Base-by-base conservation (phyloP, 306 rosid species). In the Ceratonia siliqua region DNA sequence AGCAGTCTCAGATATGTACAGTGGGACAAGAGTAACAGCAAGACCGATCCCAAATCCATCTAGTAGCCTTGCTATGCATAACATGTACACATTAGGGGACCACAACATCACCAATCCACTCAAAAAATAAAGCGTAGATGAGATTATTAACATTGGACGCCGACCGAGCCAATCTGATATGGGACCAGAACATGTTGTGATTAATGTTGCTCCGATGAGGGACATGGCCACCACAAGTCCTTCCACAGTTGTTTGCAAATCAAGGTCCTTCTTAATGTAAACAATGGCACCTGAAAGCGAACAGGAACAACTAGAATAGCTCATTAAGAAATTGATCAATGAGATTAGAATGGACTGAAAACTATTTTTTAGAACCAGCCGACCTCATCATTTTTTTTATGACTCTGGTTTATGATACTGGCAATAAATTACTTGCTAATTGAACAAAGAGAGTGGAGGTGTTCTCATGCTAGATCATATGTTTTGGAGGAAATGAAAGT, bases 31-130 rank as follows among this genome's bases (percentile, higher is more conserved):
- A 32, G 91, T 87, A 49, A 87, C 91, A 35, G 91, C 87, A 64
- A 87, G 87, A 74, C 91, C 91, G 48, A 87, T 74, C 59, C 91
- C 91, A 62, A 87, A 87, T 54, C 91, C 91, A 71, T 84, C 91
- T 22, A 87, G 52, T 22, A 87, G 80, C 82, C 91, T 80, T 45
- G 84, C 91, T 46, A 82, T 0, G 67, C 87, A 84, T 46, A 87
- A 76, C 24, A 87, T 75, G 36, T 77, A 73, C 58, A 87, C 89
- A 74, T 87, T 87, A 22, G 91, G 91, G 10, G 91, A 77, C 91
- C 91, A 87, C 9, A 82, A 38, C 91, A 87, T 87, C 56, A 87
- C 80, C 84, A 82, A 77, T 48, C 91, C 85, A 84, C 91, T 66
- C 15, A 87, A 5, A 52, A 87, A 79, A 43, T 87, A 87, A 45